Evolutionary conservation across 2,329 filamentous ascomycete genomes (phyloP), one percentile per base, ranked within the genome.

Genomic region (Lecanicillium sp.): DNA sequence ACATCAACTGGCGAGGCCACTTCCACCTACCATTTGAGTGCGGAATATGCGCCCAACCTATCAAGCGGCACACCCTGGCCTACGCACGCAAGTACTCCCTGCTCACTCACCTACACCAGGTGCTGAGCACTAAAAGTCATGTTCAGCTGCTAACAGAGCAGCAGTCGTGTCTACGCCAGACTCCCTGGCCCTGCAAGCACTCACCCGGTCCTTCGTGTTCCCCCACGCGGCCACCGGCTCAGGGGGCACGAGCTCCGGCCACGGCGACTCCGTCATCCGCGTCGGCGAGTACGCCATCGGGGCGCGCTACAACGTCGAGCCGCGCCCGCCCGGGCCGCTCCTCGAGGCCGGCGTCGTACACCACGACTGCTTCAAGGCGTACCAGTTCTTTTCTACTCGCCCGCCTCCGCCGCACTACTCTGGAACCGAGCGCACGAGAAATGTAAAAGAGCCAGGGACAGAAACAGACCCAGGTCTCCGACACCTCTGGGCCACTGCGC

Each of bases 1-100:
- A 74, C 74, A 35, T 77, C 62, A 46, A 77, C 32, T 40, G 36
- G 36, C 36, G 32, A 14, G 32, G 33, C 2, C 43, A 46, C 30
- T 38, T 46, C 23, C 15, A 30, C 5, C 24, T 46, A 5, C 43
- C 43, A 9, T 39, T 38, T 17, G 43, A 46, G 12, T 46, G 43
- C 19, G 43, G 43, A 2, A 11, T 46, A 9, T 46, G 43, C 14
- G 43, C 24, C 26, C 15, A 7, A 15, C 43, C 43, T 6, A 14
- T 46, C 33, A 46, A 24, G 43, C 7, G 11, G 23, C 43, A 14
- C 17, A n/a, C 23, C 17, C 12, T 38, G 14, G 23, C 17, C 33
- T 29, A 30, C 15, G 43, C n/a, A 8, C 38, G 43, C 38, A 32
- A 38, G 43, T 46, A 11, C 10, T 15, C 32, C 7, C 32, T 12